phyloP scores from a whole-genome alignment of 225 moss, liverwort and hornwort genomes.

The Marchantia polymorpha region DNA sequence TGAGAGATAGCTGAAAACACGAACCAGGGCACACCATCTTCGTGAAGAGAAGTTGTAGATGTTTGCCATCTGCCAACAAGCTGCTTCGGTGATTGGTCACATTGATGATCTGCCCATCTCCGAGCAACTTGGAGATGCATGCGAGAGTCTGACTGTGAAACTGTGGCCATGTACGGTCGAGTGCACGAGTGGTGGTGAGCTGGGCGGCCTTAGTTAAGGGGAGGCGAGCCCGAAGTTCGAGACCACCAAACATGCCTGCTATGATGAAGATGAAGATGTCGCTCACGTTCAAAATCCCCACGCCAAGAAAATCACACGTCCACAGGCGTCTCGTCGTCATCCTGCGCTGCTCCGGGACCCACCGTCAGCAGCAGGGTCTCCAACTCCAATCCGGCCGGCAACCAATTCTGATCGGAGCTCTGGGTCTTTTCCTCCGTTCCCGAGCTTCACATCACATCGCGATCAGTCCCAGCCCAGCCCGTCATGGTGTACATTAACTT shows the following conservation, averaged over 20 bases:
- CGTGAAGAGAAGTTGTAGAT: too few species aligned
- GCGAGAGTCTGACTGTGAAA: too few species aligned
- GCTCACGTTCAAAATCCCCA: not conserved
- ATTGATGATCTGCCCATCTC: too few species aligned
- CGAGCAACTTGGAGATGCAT: too few species aligned
- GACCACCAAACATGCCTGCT: not conserved
- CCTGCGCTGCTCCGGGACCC: not conserved
- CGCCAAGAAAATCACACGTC: not conserved
- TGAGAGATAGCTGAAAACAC: too few species aligned
- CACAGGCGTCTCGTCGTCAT: too few species aligned
- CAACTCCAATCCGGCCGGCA: not conserved
- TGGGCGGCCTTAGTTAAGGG: constrained; percentile 17
- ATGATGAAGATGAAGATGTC: not conserved
- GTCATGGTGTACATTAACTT: not conserved
- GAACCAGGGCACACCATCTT: too few species aligned
- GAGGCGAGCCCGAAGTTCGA: too few species aligned
- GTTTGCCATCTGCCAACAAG: too few species aligned
- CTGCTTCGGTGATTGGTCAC: too few species aligned
- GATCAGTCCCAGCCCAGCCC: not conserved
- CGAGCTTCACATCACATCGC: not conserved
- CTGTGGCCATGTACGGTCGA: too few species aligned
- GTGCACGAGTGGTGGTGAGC: not conserved
- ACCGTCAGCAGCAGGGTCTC: not conserved
- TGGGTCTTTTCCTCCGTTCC: not conserved
- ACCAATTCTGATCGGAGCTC: not conserved